phyloP scores from a whole-genome alignment of 345 rosid species.

The Cardiospermum halicacabum region DNA sequence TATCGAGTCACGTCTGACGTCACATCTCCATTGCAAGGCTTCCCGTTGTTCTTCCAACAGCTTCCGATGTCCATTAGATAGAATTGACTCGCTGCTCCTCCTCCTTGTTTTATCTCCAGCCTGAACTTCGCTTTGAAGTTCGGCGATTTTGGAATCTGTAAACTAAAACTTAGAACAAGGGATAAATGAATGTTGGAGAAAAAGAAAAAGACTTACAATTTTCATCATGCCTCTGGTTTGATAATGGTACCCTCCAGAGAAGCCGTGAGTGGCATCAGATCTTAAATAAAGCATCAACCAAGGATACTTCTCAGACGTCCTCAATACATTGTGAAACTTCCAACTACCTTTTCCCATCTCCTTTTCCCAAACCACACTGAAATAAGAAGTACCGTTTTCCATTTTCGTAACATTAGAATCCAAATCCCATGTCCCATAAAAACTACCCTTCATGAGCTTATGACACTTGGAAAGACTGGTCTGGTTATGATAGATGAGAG shows the following conservation, averaged over 20 bases:
- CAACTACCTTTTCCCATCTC: conserved; percentile 48
- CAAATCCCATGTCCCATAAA: conserved; percentile 63
- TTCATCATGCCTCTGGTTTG: conserved; percentile 55
- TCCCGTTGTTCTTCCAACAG: conserved; percentile 60
- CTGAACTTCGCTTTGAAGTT: conserved; percentile 41
- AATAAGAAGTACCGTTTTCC: conserved; percentile 30
- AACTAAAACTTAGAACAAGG: too few relatives aligned
- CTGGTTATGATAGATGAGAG: conserved; percentile 48
- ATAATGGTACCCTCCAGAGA: conserved; percentile 59
- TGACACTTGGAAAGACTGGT: conserved; percentile 28
- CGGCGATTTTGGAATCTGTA: conserved; percentile 39
- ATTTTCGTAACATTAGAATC: conserved; percentile 27
- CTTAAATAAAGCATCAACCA: conserved; percentile 66
- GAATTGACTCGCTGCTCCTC: conserved; percentile 48
- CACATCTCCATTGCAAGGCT: conserved; percentile 42
- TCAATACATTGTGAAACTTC: conserved; percentile 46
- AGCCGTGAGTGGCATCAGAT: conserved; percentile 48
- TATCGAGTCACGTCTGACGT: conserved; percentile 46
- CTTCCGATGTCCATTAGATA: conserved; percentile 45
- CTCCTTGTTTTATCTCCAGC: conserved; percentile 39
- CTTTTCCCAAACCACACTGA: conserved; percentile 44
- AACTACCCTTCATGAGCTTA: conserved; percentile 36
- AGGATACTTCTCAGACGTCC: conserved; percentile 52
- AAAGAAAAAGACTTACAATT: conserved; percentile 29
- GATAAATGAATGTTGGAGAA: too few relatives aligned